phyloP scores from a whole-genome alignment of 768 basidiomycete genomes.

The button mushroom (Agaricus bisporus) region DNA sequence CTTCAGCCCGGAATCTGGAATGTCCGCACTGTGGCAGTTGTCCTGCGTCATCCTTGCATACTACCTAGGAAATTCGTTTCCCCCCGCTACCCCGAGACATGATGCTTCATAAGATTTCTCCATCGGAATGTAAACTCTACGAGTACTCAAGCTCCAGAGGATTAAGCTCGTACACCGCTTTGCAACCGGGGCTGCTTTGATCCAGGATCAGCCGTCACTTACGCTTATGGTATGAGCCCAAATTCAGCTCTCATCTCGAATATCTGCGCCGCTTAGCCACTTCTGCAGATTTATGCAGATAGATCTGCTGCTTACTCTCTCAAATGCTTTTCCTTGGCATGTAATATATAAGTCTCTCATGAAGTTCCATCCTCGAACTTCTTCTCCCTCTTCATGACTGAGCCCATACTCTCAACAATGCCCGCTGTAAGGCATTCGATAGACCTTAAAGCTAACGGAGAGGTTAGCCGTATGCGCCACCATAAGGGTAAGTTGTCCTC shows the following conservation, averaged over 20 bases:
- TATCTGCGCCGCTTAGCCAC: constrained; percentile 8
- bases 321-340: too few relatives aligned
- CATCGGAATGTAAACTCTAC: neutral
- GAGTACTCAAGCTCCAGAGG: neutral
- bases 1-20: neutral
- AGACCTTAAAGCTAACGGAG: constrained; percentile 36
- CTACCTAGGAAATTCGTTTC: neutral
- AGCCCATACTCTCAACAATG: constrained; percentile 22
- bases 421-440: constrained; percentile 22
- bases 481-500: constrained; percentile 28
- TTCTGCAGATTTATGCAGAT: neutral
- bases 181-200: constrained; percentile 2
- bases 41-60: neutral
- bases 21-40: neutral
- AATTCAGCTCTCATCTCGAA: neutral
- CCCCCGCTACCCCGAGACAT: neutral
- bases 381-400: constrained; percentile 23
- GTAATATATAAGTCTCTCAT: constrained; percentile 12
- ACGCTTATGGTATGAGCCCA: neutral
- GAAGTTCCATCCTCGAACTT: constrained; percentile 13
- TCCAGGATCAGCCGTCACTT: constrained; percentile 6
- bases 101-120: too few relatives aligned
- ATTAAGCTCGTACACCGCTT: constrained; percentile 4
- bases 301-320: neutral
- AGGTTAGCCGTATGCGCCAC: constrained; percentile 36